Base-by-base conservation (phyloP, 1,284 basidiomycete genomes). In the Cystobasidium slooffiae region DNA sequence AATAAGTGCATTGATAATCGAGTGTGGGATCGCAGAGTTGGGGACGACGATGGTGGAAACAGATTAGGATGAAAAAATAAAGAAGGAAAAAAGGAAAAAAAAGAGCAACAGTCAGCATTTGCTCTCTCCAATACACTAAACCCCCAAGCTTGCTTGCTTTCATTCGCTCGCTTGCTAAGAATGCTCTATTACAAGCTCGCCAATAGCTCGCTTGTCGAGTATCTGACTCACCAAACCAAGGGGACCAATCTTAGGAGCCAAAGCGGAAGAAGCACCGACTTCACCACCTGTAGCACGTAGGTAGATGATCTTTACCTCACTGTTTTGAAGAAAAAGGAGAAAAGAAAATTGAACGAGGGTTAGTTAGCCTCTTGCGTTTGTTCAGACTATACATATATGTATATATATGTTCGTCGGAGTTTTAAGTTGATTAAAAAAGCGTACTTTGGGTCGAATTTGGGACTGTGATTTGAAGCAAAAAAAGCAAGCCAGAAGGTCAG, bases 231-330 rank as follows among this genome's bases (percentile, higher is more conserved):
- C 96, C 82, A 99, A 87, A 94, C 96, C 96, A 81, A 99, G 90
- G 86, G 97, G 97, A 89, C 97, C 97, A 84, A 99, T 98, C 90
- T 99, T 99, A 80, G 97, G 97, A 76, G 97, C 97, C 80, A 99
- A 88, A 76, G 97, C 95, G 77, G 96, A 96, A 9, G 97, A 97
- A 79, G 97, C 94, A 88, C 95, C 97, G 83, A 99, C 94, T 88
- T 99, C 97, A 90, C 97, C 97, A 87, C 97, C 97, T 77, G 93
- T 96, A 77, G 69, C 69, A n/a, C 69, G 59, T 44, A 72, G 92
- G 89, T 97, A 95, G 89, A 99, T 99, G 87, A 98, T 94, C 75
- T 97, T 97, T 81, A 94, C 87, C 86, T 96, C 95, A 84, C 87
- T 91, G 31, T 31, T 31, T n/a, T n/a, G n/a, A n/a, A n/a, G n/a